These are phyloP conservation scores for Pisolithus marmoratus DNA, from an alignment of 768 basidiomycete species.

Conservation along the genomic window DNA sequence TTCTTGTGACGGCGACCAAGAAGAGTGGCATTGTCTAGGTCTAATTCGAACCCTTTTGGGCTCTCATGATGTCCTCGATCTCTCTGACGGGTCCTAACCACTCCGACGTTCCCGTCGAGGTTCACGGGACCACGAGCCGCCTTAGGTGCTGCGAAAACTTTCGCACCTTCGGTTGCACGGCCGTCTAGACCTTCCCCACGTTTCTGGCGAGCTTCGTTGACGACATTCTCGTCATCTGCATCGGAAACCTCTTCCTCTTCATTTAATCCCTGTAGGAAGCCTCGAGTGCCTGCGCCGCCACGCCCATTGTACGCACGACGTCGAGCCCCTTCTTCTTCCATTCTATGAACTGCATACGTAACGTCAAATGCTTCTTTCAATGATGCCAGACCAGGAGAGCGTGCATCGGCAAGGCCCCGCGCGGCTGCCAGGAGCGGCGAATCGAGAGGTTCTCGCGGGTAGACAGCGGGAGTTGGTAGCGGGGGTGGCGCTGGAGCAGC, in stretches of 20 bases:
- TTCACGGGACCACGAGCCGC: conserved; percentile 1
- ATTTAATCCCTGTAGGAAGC: conserved; percentile 81
- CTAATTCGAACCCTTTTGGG: conserved; percentile 67
- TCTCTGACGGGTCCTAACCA: conserved; percentile 67
- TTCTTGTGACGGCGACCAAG: conserved; percentile 64
- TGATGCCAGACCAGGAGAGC: conserved; percentile 87
- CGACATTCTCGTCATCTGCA: conserved; percentile 42
- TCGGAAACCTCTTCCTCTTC: conserved; percentile 81
- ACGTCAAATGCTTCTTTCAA: conserved; percentile 99
- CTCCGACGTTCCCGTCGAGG: conserved; percentile 33
- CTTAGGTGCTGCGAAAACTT: conserved; percentile 7
- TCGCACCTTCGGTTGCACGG: conserved; percentile 4
- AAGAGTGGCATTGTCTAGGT: conserved; percentile 81
- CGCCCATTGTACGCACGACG: conserved; percentile 75
- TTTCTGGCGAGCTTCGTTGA: conserved; percentile 45
- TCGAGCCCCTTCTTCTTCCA: conserved; percentile 97
- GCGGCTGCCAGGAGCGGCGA: conserved; percentile 85
- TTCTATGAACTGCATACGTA: conserved; percentile 97
- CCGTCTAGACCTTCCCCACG: conserved; percentile 21
- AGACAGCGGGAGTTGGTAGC: conserved; percentile 57
- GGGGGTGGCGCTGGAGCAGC: conserved; percentile 57
- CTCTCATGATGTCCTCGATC: conserved; percentile 41
- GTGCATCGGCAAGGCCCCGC: conserved; percentile 71
- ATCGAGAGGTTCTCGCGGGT: conserved; percentile 54
- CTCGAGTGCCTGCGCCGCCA: conserved; percentile 70